Conservation (phyloP, 2,329 filamentous ascomycete genomes). For the Metarhizium sp. region DNA sequence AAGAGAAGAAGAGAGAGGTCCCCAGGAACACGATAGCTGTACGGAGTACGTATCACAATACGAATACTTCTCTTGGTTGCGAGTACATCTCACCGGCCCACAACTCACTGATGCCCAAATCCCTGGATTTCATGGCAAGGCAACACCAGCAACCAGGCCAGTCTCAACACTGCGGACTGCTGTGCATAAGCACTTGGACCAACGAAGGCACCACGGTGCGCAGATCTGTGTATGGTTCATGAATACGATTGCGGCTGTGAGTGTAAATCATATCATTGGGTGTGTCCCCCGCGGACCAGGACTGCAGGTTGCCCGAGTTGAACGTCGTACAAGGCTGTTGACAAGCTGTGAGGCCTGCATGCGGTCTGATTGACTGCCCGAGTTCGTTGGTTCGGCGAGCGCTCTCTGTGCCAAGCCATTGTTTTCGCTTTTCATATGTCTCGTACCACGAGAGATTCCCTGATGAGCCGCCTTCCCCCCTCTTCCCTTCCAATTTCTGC, state of each 20-base stretch:
- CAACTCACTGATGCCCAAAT: no score
- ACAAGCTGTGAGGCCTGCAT: neutral
- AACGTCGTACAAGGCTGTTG: neutral
- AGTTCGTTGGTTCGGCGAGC: neutral
- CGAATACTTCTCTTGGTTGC: no score
- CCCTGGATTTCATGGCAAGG: no score
- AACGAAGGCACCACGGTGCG: no score
- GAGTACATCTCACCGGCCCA: no score
- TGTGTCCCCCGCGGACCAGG: neutral
- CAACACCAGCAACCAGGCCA: no score
- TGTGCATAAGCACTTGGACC: no score
- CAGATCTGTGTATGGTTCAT: no score
- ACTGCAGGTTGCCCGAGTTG: neutral
- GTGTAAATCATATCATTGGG: neutral
- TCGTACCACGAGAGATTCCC: neutral
- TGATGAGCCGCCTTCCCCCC: neutral
- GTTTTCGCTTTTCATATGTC: neutral
- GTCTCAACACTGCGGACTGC: no score
- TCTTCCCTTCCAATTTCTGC: neutral
- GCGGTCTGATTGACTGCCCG: neutral
- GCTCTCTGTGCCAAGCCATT: neutral
- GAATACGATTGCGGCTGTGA: neutral
- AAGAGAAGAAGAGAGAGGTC: no score
- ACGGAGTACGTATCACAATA: no score
- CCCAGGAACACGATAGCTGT: no score